A percentile compares a stretch with the other conserved stretches of the same genome.
These are phyloP conservation scores for Cyclotella cryptica DNA, from an alignment of 108 stramenopile species.

Conservation along the genomic window DNA sequence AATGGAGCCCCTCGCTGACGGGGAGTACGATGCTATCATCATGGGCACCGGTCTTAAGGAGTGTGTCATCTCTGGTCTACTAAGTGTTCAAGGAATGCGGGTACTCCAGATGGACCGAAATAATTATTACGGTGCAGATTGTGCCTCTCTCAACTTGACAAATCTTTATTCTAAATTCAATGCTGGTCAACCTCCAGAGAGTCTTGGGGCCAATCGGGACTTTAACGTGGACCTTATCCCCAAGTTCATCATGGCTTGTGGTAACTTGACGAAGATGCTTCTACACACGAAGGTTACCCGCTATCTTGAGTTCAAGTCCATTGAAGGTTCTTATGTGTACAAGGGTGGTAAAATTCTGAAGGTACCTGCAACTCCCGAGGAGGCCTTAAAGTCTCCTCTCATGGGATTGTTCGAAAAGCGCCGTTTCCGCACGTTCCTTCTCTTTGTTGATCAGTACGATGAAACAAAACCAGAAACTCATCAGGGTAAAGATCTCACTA, in stretches of 20 bases:
- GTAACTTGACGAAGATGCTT: conserved; percentile 98
- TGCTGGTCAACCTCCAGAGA: conserved; percentile 79
- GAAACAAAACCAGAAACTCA: conserved; percentile 76
- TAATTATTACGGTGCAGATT: conserved; percentile 98
- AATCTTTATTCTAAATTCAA: conserved; percentile 97
- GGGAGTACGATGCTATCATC: conserved; percentile 99
- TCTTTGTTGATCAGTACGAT: conserved; percentile 91
- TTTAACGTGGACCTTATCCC: conserved; percentile 99
- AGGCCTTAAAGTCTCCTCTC: conserved; percentile 91
- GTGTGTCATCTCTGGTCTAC: conserved; percentile 97
- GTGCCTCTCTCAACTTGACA: conserved; percentile 96
- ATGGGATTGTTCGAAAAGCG: conserved; percentile 99
- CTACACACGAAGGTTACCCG: conserved; percentile 97
- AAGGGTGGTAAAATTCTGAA: conserved; percentile 94
- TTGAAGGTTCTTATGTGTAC: conserved; percentile 97
- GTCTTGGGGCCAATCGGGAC: conserved; percentile 92
- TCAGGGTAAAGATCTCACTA: conserved; percentile 87
- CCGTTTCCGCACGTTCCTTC: conserved; percentile 96
- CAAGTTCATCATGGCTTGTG: conserved; percentile 99
- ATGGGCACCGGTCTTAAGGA: conserved; percentile 99
- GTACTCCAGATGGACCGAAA: conserved; percentile 98
- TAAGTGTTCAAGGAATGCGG: conserved; percentile 92
- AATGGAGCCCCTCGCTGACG: conserved; percentile 96
- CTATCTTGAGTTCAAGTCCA: conserved; percentile 97
- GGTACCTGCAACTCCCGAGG: conserved; percentile 92